Evolutionary conservation across 768 basidiomycete genomes (phyloP), one percentile per base, ranked within the genome.

Genomic region (Mycena filopes): DNA sequence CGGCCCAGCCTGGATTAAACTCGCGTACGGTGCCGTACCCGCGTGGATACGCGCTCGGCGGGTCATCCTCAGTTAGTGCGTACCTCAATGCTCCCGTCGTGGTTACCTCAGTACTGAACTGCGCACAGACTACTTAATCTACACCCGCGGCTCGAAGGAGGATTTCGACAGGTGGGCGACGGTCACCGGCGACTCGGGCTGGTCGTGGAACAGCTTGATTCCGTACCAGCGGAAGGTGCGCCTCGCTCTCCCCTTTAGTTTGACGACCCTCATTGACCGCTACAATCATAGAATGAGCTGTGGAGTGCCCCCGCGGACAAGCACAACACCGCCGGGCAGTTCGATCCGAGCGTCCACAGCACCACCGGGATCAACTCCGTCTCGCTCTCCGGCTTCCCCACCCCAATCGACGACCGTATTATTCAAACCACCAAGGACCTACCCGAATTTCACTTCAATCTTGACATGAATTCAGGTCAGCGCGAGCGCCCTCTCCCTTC

Each of bases 241-340:
- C 42, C 26, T 25, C n/a, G n/a, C n/a, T n/a, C n/a, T 10, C 43
- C 33, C 20, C 41, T 31, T 18, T 3, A n/a, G 5, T 26, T 55
- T 13, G 21, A 26, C 15, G 2, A 11, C 10, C 36, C 48, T 4
- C 2, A 25, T 31, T 36, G 25, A 54, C 36, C 43, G n/a, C 41
- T 12, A 7, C 6, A 28, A 13, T 20, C 16, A 15, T 7, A 79
- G 77, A 71, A 69, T 49, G 79, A 79, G 58, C 53, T 49, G 8
- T 71, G 70, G 25, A 64, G 60, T 3, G 59, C 66, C 26, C 79
- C 78, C 13, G 71, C 63, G 5, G 77, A 79, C 51, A 25, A 65
- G 46, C 78, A 76, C 63, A 72, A 78, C 59, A 74, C 67, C 29
- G 61, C 72, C 2, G 73, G 71, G 23, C 66, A 78, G 51, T 69